These are phyloP conservation scores for Microsporum canis DNA, from an alignment of 2,329 filamentous ascomycete species.

Conservation along the genomic window DNA sequence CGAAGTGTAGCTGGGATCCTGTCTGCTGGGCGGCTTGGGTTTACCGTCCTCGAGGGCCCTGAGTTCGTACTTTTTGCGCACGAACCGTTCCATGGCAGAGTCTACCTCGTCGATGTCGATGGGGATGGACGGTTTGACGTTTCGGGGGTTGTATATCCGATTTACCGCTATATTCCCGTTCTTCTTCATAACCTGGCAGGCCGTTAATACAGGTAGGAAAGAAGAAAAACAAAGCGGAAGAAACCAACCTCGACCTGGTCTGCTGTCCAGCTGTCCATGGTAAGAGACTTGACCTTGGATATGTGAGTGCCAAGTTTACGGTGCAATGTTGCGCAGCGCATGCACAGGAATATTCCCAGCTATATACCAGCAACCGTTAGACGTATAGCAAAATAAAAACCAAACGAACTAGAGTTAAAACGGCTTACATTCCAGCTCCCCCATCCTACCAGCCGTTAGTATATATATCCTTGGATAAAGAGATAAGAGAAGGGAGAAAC, in stretches of 20 bases:
- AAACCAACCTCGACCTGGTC: slow-evolving; percentile 84
- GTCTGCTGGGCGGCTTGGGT: slow-evolving; percentile 37
- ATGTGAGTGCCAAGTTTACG: slow-evolving; percentile 95
- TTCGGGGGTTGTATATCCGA: slow-evolving; percentile 76
- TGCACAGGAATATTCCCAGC: slow-evolving; percentile 92
- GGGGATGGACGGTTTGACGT: slow-evolving; percentile 70
- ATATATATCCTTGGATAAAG: neutral
- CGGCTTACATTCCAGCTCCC: slow-evolving; percentile 84
- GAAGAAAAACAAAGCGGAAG: neutral
- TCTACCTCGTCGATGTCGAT: slow-evolving; percentile 88
- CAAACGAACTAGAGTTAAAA: neutral
- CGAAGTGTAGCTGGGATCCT: slow-evolving; percentile 47
- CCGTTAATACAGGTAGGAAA: neutral
- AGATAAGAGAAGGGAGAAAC: slow-evolving; percentile 21
- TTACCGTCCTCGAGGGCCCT: slow-evolving; percentile 41
- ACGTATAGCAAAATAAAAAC: neutral
- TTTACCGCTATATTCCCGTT: slow-evolving; percentile 81
- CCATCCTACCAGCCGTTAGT: slow-evolving; percentile 52
- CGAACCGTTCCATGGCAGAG: slow-evolving; percentile 88
- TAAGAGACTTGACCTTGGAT: slow-evolving; percentile 96
- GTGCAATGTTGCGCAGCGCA: slow-evolving; percentile 92
- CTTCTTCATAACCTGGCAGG: slow-evolving; percentile 76
- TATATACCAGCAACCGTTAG: slow-evolving; percentile 27
- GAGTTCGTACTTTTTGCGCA: slow-evolving; percentile 84
- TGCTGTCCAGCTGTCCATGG: slow-evolving; percentile 93